These are phyloP conservation scores for Penicillium olsonii DNA, from an alignment of 2,329 filamentous ascomycete species.

Conservation along the genomic window DNA sequence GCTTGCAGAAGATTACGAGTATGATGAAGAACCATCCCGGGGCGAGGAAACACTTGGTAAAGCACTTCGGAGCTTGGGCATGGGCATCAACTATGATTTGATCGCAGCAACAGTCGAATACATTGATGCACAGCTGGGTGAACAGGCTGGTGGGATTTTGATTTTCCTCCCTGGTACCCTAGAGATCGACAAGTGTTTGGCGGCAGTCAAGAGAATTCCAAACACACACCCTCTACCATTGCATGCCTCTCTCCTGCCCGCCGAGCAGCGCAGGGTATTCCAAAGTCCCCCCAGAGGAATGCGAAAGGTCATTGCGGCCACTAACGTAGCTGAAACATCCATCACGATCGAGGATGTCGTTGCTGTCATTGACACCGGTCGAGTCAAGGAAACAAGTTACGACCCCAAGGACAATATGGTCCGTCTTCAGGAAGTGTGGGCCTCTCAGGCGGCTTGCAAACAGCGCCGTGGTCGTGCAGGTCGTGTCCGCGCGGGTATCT, in stretches of 20 bases:
- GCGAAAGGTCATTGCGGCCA: slow-evolving; percentile 90
- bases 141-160: slow-evolving; percentile 81
- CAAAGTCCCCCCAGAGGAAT: slow-evolving; percentile 72
- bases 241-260: slow-evolving; percentile 86
- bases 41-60: slow-evolving; percentile 60
- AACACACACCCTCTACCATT: slow-evolving; percentile 79
- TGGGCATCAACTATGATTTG: slow-evolving; percentile 88
- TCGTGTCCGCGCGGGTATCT: slow-evolving; percentile 84
- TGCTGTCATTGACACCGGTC: slow-evolving; percentile 90
- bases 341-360: slow-evolving; percentile 98
- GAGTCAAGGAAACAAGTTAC: slow-evolving; percentile 95
- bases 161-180: slow-evolving; percentile 91
- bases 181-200: slow-evolving; percentile 83
- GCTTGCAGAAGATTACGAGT: slow-evolving; percentile 34
- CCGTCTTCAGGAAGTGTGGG: slow-evolving; percentile 92
- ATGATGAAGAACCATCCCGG: slow-evolving; percentile 45
- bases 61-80: slow-evolving; percentile 71
- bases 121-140: slow-evolving; percentile 75
- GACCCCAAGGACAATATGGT: slow-evolving; percentile 92
- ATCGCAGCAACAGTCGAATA: slow-evolving; percentile 76
- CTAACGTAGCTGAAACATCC: slow-evolving; percentile 96
- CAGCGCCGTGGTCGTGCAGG: slow-evolving; percentile 91
- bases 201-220: slow-evolving; percentile 64
- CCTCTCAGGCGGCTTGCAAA: slow-evolving; percentile 89
- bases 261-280: slow-evolving; percentile 87